These are phyloP conservation scores for Ammopiptanthus mongolicus DNA, from an alignment of 306 rosid genomes.

Conservation along the genomic window DNA sequence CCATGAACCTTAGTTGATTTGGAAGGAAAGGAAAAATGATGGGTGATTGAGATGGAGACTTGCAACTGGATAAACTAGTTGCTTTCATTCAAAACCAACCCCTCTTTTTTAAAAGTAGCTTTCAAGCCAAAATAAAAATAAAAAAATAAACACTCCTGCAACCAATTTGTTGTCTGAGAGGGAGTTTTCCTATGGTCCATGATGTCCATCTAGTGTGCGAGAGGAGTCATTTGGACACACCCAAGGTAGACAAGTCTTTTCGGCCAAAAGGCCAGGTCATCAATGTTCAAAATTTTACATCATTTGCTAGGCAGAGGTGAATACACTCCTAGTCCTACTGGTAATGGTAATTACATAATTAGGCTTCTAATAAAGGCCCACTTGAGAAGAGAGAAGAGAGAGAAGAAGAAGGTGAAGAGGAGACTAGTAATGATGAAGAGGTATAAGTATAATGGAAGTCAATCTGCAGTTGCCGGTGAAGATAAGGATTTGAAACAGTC, in stretches of 20 bases:
- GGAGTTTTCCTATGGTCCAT: background rate
- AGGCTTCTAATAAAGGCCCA: slow-evolving; percentile 14
- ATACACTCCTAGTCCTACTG: background rate
- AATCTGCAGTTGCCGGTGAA: slow-evolving; percentile 58
- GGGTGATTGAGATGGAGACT: too few relatives aligned
- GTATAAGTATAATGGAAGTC: slow-evolving; percentile 68
- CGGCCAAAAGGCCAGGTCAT: background rate
- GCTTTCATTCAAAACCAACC: too few relatives aligned
- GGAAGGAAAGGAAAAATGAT: too few relatives aligned
- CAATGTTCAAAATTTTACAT: background rate
- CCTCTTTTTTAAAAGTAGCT: too few relatives aligned
- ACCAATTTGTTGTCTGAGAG: background rate
- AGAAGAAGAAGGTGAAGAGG: background rate
- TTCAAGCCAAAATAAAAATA: too few relatives aligned
- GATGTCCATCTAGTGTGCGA: background rate
- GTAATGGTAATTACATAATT: background rate
- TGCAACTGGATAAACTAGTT: too few relatives aligned
- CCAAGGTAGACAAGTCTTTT: background rate
- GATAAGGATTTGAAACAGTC: slow-evolving; percentile 15
- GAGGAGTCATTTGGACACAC: background rate
- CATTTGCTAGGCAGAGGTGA: background rate
- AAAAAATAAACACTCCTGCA: too few relatives aligned
- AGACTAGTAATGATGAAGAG: background rate
- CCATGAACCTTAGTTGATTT: too few relatives aligned
- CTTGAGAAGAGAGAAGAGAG: slow-evolving; percentile 19